phyloP scores from a whole-genome alignment of 2,329 filamentous ascomycete species.

The Colletotrichum australisinense region DNA sequence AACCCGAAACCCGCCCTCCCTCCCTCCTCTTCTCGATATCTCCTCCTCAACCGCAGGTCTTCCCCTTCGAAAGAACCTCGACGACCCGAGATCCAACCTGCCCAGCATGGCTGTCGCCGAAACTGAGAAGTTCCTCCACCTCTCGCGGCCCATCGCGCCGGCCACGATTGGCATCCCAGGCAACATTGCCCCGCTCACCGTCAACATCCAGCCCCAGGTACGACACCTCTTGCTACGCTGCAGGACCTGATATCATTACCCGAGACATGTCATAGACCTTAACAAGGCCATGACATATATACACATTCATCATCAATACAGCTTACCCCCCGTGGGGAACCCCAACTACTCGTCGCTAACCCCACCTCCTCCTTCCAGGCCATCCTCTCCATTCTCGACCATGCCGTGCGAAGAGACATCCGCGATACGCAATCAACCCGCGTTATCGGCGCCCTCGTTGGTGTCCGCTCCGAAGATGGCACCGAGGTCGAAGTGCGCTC shows the following conservation, averaged over 20 bases:
- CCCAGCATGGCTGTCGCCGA: slow-evolving; percentile 80
- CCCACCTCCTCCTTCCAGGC: slow-evolving; percentile 56
- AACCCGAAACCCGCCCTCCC: slow-evolving; percentile 31
- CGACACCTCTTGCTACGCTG: slow-evolving; percentile 43
- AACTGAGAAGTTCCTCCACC: slow-evolving; percentile 90
- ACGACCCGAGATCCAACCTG: slow-evolving; percentile 39
- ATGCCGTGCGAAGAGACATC: slow-evolving; percentile 88
- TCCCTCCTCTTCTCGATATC: slow-evolving; percentile 34
- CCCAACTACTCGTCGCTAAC: slow-evolving; percentile 12
- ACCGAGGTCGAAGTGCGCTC: slow-evolving; percentile 95
- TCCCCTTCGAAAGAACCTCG: neutral
- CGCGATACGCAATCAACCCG: slow-evolving; percentile 85
- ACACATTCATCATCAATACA: neutral
- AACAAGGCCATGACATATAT: neutral
- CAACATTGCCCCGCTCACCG: slow-evolving; percentile 90
- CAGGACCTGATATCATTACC: neutral
- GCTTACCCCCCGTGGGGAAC: neutral
- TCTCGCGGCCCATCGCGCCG: slow-evolving; percentile 91
- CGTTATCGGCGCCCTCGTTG: slow-evolving; percentile 95
- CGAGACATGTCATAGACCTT: slow-evolving; percentile 5
- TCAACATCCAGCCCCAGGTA: slow-evolving; percentile 96
- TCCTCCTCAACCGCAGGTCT: slow-evolving; percentile 16
- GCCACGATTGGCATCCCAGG: slow-evolving; percentile 82
- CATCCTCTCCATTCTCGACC: slow-evolving; percentile 86
- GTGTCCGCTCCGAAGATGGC: slow-evolving; percentile 94